A percentile compares a stretch with the other conserved stretches of the same genome.
phyloP scores from a whole-genome alignment of 306 rosid species.

The Glycine soja region DNA sequence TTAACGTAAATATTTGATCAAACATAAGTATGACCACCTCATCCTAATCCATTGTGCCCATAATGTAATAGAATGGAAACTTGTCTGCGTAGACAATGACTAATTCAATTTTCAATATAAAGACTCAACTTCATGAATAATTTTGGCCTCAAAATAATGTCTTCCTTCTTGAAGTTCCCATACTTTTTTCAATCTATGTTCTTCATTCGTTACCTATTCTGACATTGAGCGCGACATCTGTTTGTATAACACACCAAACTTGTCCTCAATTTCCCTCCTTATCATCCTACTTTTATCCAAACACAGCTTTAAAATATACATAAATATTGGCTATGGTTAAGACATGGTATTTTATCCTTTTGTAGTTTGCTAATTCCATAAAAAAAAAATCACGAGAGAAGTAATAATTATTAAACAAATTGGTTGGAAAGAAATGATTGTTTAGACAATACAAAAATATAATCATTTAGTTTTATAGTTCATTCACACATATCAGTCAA shows the following conservation, averaged over 20 bases:
- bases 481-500: too few species aligned
- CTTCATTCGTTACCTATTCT: conserved; percentile 26
- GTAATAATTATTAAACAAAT: too few species aligned
- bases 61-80: conserved; percentile 33
- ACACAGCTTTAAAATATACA: neutral
- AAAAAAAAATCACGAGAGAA: too few species aligned
- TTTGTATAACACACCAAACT: conserved; percentile 16
- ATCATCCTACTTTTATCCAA: neutral
- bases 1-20: conserved; percentile 31
- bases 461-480: too few species aligned
- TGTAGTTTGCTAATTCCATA: neutral
- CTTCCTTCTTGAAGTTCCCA: conserved; percentile 31
- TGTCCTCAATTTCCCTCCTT: conserved; percentile 27
- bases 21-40: conserved; percentile 39
- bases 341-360: neutral
- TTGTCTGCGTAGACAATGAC: conserved; percentile 50
- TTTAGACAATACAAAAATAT: too few species aligned
- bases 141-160: conserved; percentile 39
- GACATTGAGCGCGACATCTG: conserved; percentile 32
- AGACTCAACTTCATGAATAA: conserved; percentile 7
- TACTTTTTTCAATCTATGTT: conserved; percentile 18
- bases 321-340: neutral
- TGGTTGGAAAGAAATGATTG: too few species aligned
- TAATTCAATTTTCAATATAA: conserved; percentile 35
- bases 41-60: conserved; percentile 20